Evolutionary conservation across 768 basidiomycete species (phyloP).

Genomic region (Rhizopogon salebrosus): DNA sequence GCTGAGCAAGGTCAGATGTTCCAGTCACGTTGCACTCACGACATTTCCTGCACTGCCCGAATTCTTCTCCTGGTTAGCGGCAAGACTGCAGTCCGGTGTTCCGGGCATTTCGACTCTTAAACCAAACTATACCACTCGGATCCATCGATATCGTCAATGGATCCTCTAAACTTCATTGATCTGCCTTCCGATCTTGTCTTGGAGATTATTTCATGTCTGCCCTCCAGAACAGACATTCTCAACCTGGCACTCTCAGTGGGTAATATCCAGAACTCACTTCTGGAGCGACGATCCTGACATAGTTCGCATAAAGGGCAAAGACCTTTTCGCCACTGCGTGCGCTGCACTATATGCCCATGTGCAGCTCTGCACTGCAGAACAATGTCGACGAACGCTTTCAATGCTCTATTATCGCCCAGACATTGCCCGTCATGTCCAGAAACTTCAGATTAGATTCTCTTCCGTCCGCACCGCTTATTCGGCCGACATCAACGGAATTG

Average conservation of each 20-base stretch:
- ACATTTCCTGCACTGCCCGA: too few relatives aligned
- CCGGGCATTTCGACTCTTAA: too few relatives aligned
- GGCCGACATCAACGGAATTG: slow-evolving; percentile 15
- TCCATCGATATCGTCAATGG: neutral
- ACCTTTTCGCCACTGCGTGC: slow-evolving; percentile 46
- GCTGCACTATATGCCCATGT: slow-evolving; percentile 59
- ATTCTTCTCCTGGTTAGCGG: too few relatives aligned
- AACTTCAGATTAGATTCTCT: slow-evolving; percentile 42
- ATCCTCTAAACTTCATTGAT: slow-evolving; percentile 2
- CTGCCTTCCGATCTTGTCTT: slow-evolving; percentile 61
- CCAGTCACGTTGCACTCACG: too few relatives aligned
- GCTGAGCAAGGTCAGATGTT: too few relatives aligned
- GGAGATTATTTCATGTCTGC: slow-evolving; percentile 54
- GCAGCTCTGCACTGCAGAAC: slow-evolving; percentile 45
- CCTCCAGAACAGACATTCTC: slow-evolving; percentile 49
- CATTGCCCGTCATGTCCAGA: slow-evolving; percentile 64
- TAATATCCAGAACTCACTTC: slow-evolving; percentile 9
- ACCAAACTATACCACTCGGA: too few relatives aligned
- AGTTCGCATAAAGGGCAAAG: slow-evolving; percentile 40
- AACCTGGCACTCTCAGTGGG: slow-evolving; percentile 58
- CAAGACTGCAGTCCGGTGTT: too few relatives aligned
- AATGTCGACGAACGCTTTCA: slow-evolving; percentile 57
- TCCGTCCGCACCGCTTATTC: slow-evolving; percentile 24
- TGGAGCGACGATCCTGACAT: slow-evolving; percentile 4
- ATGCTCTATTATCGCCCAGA: slow-evolving; percentile 55